Conservation (phyloP, 2,329 filamentous ascomycete genomes). For the Botrytis cinerea region DNA sequence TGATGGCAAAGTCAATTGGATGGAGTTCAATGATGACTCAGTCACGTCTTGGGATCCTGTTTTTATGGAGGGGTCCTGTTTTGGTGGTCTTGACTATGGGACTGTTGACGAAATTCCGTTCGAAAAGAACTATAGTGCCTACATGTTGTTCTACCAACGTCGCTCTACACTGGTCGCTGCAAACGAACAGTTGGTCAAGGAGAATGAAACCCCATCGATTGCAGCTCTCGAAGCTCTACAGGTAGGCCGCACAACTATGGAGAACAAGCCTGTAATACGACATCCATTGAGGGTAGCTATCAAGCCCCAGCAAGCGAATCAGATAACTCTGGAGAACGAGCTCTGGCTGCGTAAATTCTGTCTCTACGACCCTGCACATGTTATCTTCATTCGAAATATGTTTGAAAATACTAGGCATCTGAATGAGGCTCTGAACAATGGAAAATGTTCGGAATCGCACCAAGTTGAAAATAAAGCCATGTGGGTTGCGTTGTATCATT, state of each 20-base stretch:
- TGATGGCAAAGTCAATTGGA: conserved; percentile 60
- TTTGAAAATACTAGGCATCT: conserved; percentile 58
- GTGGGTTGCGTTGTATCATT: conserved; percentile 60
- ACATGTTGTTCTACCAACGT: conserved; percentile 97
- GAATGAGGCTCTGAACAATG: conserved; percentile 49
- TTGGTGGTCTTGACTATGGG: conserved; percentile 66
- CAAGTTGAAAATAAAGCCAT: conserved; percentile 53
- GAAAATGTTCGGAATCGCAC: conserved; percentile 53
- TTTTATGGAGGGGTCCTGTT: conserved; percentile 74
- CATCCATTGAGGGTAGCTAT: conserved; percentile 51
- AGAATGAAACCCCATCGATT: not conserved
- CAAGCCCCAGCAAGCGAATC: conserved; percentile 51
- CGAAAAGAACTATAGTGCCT: conserved; percentile 81
- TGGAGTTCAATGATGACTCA: conserved; percentile 92
- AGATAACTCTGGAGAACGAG: conserved; percentile 73
- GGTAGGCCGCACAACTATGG: not conserved
- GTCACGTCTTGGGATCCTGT: conserved; percentile 74
- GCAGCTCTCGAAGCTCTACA: not conserved
- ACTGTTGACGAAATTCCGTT: conserved; percentile 52
- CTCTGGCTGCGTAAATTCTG: conserved; percentile 74
- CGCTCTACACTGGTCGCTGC: conserved; percentile 62
- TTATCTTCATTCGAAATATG: conserved; percentile 64
- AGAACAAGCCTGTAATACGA: conserved; percentile 40
- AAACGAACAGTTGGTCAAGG: conserved; percentile 48
- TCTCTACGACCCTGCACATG: conserved; percentile 72